Base-by-base conservation (phyloP, 1,284 basidiomycete species). In the Neonothopanus nambi region DNA sequence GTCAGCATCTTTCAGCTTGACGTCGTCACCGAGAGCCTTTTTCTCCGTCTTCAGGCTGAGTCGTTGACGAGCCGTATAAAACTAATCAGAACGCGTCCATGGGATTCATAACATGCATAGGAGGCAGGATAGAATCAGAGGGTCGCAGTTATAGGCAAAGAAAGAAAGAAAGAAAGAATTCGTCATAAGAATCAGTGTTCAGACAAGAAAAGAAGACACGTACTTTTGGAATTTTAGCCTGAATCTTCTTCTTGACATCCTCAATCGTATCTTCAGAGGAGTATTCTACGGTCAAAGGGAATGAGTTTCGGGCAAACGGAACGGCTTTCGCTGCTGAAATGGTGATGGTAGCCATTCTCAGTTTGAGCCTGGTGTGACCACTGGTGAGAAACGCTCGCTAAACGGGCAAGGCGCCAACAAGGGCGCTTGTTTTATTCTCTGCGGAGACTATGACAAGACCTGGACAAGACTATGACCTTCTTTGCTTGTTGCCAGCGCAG, bases 21-120 rank as follows among this genome's bases (percentile, higher is more conserved):
- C 74, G 30, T 85, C 82, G 56, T 93, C 89, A 3, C 79, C 72
- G 9, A 91, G 74, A 2, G 82, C 65, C 49, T 82, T 83, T 50
- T 77, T 79, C 30, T 85, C 82, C 42, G 77, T 80, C 53, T 80
- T 82, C 12, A 86, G 68, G 1, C 83, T 77, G 15, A 96, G 66
- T 62, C 88, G 87, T 67, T 96, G 93, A 30, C 93, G 81, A 51
- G 81, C 71, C 1, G 77, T 63, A 51, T 84, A 79, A 57, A 94
- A 80, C 93, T n/a, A 50, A 11, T 5, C 13, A 23, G 54, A 8
- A 42, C 45, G 44, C 15, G 52, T 17, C 49, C 40, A 39, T 39
- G 3, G 8, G 13, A 13, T 33, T 8, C 8, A 9, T 3, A 11
- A 33, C 8, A 3, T 11, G 30, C 30, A 33, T 8, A 33, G 30